Conservation (phyloP, 768 basidiomycete genomes). For the Xerocomellus intermedius region DNA sequence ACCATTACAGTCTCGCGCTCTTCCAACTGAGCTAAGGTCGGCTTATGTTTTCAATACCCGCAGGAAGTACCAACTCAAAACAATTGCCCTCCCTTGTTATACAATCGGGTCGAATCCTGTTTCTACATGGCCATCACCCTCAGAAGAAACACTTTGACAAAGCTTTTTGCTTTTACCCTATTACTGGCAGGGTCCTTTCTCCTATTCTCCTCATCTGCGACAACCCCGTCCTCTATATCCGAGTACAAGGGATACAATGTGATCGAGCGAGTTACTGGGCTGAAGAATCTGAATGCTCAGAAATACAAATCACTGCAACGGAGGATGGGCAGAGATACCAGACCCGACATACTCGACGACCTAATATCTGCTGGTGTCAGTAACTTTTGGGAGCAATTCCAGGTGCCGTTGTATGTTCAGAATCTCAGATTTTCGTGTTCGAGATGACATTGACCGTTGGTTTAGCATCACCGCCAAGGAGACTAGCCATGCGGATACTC, state of each 20-base stretch:
- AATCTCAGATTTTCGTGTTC: background rate
- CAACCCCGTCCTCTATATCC: conserved; percentile 20
- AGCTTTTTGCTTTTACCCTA: conserved; percentile 17
- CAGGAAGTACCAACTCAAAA: too few species aligned
- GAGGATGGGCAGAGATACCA: conserved; percentile 83
- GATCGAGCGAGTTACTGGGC: conserved; percentile 59
- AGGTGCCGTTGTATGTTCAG: conserved; percentile 80
- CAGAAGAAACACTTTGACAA: conserved; percentile 30
- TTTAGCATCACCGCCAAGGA: conserved; percentile 75
- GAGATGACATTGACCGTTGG: background rate
- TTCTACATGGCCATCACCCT: conserved; percentile 29
- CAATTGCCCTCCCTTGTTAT: too few species aligned
- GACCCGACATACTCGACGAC: conserved; percentile 74
- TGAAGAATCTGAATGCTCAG: conserved; percentile 82
- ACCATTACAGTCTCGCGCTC: conserved; percentile 47
- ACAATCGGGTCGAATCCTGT: too few species aligned
- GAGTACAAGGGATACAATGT: conserved; percentile 60
- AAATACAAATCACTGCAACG: conserved; percentile 86
- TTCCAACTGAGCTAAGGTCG: conserved; percentile 46
- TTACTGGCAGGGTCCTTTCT: conserved; percentile 23
- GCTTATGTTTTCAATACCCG: background rate
- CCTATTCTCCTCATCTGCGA: conserved; percentile 18
- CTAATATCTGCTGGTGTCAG: conserved; percentile 72
- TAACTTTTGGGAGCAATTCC: conserved; percentile 93
- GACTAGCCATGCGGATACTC: conserved; percentile 86